phyloP scores from a whole-genome alignment of 148 eudicot genomes.

The Amaranthus palmeri region DNA sequence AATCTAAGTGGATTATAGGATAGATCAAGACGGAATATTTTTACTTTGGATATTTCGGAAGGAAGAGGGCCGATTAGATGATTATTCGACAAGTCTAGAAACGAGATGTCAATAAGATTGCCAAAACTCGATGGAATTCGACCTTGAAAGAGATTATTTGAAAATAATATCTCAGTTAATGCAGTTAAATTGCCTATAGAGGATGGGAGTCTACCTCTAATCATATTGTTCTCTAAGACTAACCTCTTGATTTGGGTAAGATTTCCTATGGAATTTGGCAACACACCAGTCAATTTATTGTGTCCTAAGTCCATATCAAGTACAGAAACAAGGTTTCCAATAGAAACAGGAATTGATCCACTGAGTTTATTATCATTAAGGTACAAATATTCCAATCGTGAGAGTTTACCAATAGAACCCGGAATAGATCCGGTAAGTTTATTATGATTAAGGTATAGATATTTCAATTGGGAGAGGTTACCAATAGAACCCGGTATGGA shows the following conservation, averaged over 20 bases:
- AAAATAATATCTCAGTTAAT: conserved; percentile 35
- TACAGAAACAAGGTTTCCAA: conserved; percentile 25
- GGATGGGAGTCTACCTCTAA: conserved; percentile 47
- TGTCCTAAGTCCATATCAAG: conserved; percentile 28
- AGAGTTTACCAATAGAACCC: conserved; percentile 12
- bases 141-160: conserved; percentile 45
- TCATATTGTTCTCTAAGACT: conserved; percentile 42
- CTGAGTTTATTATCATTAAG: background rate
- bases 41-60: background rate
- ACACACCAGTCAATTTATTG: conserved; percentile 36
- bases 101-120: conserved; percentile 14
- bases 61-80: background rate
- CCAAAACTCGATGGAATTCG: conserved; percentile 53
- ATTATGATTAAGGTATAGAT: background rate
- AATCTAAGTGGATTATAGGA: background rate
- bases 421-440: conserved; percentile 36
- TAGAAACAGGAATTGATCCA: background rate
- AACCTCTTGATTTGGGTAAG: conserved; percentile 40
- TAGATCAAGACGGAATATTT: background rate
- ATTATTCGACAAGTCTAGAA: background rate
- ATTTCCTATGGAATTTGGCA: conserved; percentile 47
- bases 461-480: background rate
- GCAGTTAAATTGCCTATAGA: conserved; percentile 38
- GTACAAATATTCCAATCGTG: background rate
- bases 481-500: conserved; percentile 37